Percentiles rank a stretch among this genome's conserved stretches.
These are phyloP conservation scores for Cryptosporidium viatorum DNA, from an alignment of 169 alveolate species.

Conservation along the genomic window DNA sequence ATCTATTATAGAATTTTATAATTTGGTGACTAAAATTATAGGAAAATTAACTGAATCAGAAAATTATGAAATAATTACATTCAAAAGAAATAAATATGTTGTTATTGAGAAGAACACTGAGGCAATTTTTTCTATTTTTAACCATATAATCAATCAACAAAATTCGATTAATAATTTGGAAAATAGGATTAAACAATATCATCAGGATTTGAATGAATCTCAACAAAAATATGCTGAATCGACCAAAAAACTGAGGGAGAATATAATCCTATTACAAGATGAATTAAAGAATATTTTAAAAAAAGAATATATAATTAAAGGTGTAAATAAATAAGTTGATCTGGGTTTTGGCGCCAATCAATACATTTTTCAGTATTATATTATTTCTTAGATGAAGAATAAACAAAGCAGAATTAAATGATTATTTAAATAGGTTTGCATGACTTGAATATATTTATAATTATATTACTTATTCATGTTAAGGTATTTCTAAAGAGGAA, in stretches of 20 bases:
- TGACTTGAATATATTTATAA: background rate
- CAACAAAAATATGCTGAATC: background rate
- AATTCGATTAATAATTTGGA: background rate
- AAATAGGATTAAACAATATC: background rate
- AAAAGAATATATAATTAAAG: background rate
- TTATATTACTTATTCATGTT: background rate
- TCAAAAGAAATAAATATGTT: slow-evolving; percentile 1
- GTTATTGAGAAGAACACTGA: slow-evolving; percentile 5
- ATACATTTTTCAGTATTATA: background rate
- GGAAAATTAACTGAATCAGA: background rate
- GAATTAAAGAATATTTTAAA: slow-evolving; percentile 4
- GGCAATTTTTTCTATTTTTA: background rate
- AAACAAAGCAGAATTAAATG: background rate
- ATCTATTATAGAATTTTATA: background rate
- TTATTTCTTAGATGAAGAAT: background rate
- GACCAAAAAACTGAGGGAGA: background rate
- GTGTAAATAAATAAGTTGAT: slow-evolving; percentile 9
- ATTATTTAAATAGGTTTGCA: background rate
- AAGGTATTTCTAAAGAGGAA: background rate
- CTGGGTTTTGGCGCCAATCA: background rate
- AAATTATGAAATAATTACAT: slow-evolving; percentile 10
- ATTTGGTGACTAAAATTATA: background rate
- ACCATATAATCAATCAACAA: background rate
- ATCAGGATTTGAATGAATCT: background rate
- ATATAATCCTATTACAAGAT: background rate